phyloP scores from a whole-genome alignment of 164 flowering plant species.

The Akebia trifoliata region DNA sequence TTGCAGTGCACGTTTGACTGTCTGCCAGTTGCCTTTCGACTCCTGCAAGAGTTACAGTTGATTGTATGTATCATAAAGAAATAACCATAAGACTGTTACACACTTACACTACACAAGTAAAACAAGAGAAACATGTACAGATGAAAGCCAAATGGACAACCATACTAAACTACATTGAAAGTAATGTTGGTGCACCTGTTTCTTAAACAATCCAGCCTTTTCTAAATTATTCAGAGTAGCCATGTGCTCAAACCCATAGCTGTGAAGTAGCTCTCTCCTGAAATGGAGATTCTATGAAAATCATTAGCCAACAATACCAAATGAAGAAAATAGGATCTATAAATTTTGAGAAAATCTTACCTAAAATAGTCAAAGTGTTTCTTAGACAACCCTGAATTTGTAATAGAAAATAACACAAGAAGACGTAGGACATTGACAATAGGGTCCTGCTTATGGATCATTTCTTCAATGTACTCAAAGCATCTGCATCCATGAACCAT shows the following conservation, averaged over 20 bases:
- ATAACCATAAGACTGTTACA: background rate
- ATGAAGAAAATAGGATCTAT: background rate
- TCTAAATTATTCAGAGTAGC: slow-evolving; percentile 79
- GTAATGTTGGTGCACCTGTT: slow-evolving; percentile 50
- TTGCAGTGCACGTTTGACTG: slow-evolving; percentile 67
- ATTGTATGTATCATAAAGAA: background rate
- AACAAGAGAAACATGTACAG: background rate
- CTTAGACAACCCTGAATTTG: slow-evolving; percentile 84
- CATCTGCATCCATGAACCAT: slow-evolving; percentile 55
- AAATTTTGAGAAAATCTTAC: slow-evolving; percentile 28
- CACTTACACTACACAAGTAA: background rate
- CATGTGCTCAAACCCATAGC: slow-evolving; percentile 98
- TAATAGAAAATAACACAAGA: slow-evolving; percentile 77
- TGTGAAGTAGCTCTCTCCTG: slow-evolving; percentile 97
- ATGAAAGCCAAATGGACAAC: slow-evolving; percentile 2
- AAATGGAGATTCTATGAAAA: background rate
- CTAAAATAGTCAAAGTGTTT: slow-evolving; percentile 84
- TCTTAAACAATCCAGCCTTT: slow-evolving; percentile 82
- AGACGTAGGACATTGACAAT: slow-evolving; percentile 66
- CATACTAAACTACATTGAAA: background rate
- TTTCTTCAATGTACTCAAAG: slow-evolving; percentile 93
- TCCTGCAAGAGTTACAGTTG: slow-evolving; percentile 48
- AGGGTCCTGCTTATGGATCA: slow-evolving; percentile 99
- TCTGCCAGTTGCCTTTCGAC: slow-evolving; percentile 76
- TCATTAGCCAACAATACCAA: too few species aligned